Percentiles rank a stretch among this genome's conserved stretches.
phyloP scores from a whole-genome alignment of 176 grass and related monocot species.

The Bothriochloa decipiens region DNA sequence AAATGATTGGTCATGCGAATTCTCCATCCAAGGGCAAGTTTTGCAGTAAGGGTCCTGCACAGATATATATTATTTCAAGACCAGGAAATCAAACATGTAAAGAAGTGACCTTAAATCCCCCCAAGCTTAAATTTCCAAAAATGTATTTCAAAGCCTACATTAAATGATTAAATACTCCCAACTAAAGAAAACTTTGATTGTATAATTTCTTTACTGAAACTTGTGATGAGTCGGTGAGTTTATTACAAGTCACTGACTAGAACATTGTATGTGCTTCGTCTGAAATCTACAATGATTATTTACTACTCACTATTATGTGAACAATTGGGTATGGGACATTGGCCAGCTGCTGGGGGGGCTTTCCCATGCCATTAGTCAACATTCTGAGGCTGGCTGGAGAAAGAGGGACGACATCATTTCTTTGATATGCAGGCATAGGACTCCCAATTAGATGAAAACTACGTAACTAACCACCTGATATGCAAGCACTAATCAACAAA shows the following conservation, averaged over 20 bases:
- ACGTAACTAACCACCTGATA: neutral
- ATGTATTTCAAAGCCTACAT: conserved; percentile 2
- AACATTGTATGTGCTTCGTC: neutral
- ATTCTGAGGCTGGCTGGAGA: neutral
- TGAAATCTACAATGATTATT: conserved; percentile 13
- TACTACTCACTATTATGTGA: neutral
- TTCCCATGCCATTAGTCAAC: neutral
- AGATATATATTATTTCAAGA: conserved; percentile 43
- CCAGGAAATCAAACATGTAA: conserved; percentile 31
- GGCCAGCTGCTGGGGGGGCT: neutral
- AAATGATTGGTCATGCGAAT: conserved; percentile 93
- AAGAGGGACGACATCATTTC: neutral
- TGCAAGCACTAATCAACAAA: neutral
- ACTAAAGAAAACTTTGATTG: conserved; percentile 8
- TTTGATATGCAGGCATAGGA: neutral
- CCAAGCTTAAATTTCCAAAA: conserved; percentile 31
- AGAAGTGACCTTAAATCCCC: conserved; percentile 4
- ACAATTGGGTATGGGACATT: neutral
- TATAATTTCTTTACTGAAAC: neutral
- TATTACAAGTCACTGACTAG: neutral
- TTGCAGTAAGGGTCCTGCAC: conserved; percentile 81
- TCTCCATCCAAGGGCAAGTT: conserved; percentile 96
- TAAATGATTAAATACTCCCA: conserved; percentile 20
- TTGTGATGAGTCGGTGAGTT: neutral
- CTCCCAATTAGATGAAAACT: neutral